Base-by-base conservation (phyloP, 1,284 basidiomycete species). In the Entoloma clypeatum region DNA sequence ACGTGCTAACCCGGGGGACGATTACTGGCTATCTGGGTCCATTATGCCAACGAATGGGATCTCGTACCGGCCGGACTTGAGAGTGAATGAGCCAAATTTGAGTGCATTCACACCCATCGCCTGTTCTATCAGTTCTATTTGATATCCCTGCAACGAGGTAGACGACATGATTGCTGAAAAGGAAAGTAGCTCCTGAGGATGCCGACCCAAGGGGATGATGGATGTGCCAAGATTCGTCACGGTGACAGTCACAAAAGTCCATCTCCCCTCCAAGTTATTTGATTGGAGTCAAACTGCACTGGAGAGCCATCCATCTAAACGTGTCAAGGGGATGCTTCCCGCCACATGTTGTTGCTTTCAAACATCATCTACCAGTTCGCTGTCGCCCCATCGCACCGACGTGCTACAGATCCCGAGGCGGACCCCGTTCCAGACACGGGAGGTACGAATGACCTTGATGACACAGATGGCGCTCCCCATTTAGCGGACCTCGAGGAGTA, bases 41-140 rank as follows among this genome's bases (percentile, higher is more conserved):
- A 16, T 36, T 13, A 26, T 26, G 19, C 39, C 31, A 10, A 3
- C 25, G 6, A 29, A 7, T 36, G 44, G 17, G 8, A 31, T 33
- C 36, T 69, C 83, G 53, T 62, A 89, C 86, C 95, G 82, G 51
- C 95, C 95, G 24, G 91, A 94, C 74, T 99, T 99, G 45, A 96
- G 76, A 1, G 84, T 87, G 64, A 96, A 96, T 7, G 82, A 71
- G 43, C 94, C 90, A 60, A 97, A 95, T 59, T 90, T 86, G 54
- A 98, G 79, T 0, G 86, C 86, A 21, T 79, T 80, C 11, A 76
- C 75, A 1, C 60, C 55, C 70, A 72, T 73, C 4, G 70, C 58
- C 45, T 69, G 64, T 38, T 68, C 61, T 34, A 74, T 74, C 18
- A 74, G 55, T 25, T 69, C 66, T 8, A 57, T 55, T 49, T 63